Base-by-base conservation (phyloP, 192 early-diverging fungal genomes). In the Dispira simplex region DNA sequence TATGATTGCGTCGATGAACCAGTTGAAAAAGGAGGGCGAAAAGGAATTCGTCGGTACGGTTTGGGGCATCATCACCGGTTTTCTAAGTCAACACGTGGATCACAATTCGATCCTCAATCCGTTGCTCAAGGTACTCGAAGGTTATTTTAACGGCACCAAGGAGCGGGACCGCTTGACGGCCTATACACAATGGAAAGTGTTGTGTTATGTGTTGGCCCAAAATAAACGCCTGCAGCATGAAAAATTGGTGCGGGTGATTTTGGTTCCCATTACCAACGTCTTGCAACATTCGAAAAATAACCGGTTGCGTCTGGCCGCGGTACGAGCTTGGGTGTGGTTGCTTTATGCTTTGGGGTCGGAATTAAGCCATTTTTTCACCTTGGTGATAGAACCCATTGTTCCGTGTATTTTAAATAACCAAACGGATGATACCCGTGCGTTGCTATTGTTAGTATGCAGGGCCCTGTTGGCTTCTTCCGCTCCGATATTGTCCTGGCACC, bases 251-350 rank as follows among this genome's bases (percentile, higher is more conserved):
- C 54, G 21, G 25, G 25, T 56, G 12, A 25, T 56, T 28, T 27
- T 56, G 54, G 54, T 56, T 14, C 54, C 54, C 25, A 21, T 56
- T 13, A 56, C 28, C 25, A 56, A 56, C 54, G 21, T 8, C 54
- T 21, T 56, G 25, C 4, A 13, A 3, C 28, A 23, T 9, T 21
- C 21, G 23, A 3, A 56, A 28, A 56, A 21, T 21, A 13, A 21
- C 8, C 25, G 18, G 13, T 3, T 56, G 9, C 54, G 54, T 28
- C 3, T 13, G 13, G 54, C 28, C 54, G 21, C 25, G 13, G 3
- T 56, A 21, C 54, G 54, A 28, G 28, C 54, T 21, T 56, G 54
- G 54, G 23, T 25, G 12, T 27, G 25, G 25, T 25, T 56, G 21
- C 25, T 56, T 18, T 56, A 56, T 9, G 23, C 54, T 28, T 25